Percentiles rank a stretch among this genome's conserved stretches.
Evolutionary conservation across 2,329 filamentous ascomycete genomes (phyloP).

Genomic region (Beauveria caledonica): DNA sequence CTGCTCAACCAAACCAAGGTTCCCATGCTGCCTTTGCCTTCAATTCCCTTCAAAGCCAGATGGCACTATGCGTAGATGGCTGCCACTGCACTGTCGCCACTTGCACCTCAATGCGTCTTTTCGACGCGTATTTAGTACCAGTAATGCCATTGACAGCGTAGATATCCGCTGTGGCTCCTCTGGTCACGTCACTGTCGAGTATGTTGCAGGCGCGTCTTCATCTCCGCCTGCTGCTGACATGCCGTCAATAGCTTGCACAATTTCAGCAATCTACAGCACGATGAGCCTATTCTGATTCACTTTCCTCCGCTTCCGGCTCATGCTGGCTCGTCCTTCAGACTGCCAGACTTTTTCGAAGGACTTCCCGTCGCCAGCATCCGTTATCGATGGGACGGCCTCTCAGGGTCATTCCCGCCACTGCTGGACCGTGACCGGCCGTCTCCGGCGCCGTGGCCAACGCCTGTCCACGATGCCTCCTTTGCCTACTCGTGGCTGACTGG

Average conservation of each 20-base stretch:
- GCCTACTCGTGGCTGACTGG: conserved; percentile 46
- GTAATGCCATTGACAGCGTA: conserved; percentile 28
- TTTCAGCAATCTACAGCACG: conserved; percentile 25
- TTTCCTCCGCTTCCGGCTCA: conserved; percentile 40
- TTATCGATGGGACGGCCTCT: conserved; percentile 44
- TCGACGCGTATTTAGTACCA: conserved; percentile 20
- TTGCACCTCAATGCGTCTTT: conserved; percentile 13
- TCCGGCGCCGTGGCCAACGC: conserved; percentile 42
- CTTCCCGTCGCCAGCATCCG: conserved; percentile 47
- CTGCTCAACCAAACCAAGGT: no score
- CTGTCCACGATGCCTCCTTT: conserved; percentile 47
- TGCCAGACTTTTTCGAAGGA: conserved; percentile 34
- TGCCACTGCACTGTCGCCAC: conserved; percentile 9
- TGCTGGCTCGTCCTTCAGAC: conserved; percentile 17
- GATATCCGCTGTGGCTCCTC: conserved; percentile 40
- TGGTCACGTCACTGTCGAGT: conserved; percentile 45
- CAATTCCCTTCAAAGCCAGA: not conserved
- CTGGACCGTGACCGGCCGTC: conserved; percentile 11
- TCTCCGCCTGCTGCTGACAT: not conserved
- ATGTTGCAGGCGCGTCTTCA: conserved; percentile 17
- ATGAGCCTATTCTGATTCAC: conserved; percentile 44
- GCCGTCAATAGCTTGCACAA: conserved; percentile 40
- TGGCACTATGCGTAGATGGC: conserved; percentile 7
- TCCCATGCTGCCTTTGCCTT: not conserved
- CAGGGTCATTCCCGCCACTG: conserved; percentile 12